phyloP scores from a whole-genome alignment of 2,329 filamentous ascomycete genomes.

The Sporothrix variecibatus region DNA sequence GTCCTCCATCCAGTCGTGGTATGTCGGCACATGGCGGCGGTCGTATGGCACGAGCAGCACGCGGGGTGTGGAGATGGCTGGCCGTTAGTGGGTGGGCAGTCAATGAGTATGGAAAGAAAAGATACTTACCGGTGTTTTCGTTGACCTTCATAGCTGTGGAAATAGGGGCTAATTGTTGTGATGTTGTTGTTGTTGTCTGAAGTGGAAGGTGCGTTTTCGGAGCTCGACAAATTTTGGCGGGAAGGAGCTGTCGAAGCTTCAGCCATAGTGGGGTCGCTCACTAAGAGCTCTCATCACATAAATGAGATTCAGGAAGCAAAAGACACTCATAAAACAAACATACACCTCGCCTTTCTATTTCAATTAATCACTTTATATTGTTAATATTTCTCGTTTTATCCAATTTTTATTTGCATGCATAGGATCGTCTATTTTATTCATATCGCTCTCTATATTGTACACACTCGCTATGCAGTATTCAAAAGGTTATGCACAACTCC shows the following conservation, averaged over 20 bases:
- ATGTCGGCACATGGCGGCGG: constrained; percentile 74
- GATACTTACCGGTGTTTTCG: constrained; percentile 42
- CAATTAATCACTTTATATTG: background rate
- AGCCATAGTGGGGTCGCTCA: background rate
- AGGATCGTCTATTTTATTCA: background rate
- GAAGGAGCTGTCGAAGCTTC: background rate
- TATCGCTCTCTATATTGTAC: background rate
- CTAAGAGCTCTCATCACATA: background rate
- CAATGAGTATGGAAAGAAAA: background rate
- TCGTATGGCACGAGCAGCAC: constrained; percentile 84
- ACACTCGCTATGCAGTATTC: constrained; percentile 22
- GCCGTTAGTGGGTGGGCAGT: background rate
- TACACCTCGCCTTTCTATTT: background rate
- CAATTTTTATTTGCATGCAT: constrained; percentile 2
- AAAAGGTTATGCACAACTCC: background rate
- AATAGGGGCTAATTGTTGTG: background rate
- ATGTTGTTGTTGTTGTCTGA: background rate
- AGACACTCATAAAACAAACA: background rate
- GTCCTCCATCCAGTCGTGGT: constrained; percentile 92
- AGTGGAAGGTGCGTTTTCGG: background rate
- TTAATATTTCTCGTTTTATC: background rate
- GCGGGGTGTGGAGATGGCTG: constrained; percentile 67
- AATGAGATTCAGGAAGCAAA: background rate
- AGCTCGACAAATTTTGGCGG: background rate
- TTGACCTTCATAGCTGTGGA: constrained; percentile 29